Evolutionary conservation across 345 rosid species (phyloP), one percentile per base, ranked within the genome.

Genomic region (Acer yangbiense): DNA sequence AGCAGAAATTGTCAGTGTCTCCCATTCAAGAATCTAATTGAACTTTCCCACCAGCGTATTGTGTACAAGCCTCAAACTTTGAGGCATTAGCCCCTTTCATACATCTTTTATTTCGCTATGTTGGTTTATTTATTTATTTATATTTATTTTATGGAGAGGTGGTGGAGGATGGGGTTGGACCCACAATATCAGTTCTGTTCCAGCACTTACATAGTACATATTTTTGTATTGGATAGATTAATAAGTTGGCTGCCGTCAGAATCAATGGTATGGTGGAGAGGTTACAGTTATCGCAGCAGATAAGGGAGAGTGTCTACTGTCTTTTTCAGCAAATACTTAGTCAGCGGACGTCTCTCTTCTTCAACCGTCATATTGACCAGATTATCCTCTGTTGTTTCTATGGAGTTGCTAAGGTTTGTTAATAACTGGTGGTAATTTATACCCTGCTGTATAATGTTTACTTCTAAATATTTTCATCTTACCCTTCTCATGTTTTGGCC

Each of bases 361-460:
- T 92, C 75, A 92, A 87, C 77, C 91, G 92, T 35, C 98, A 94
- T 70, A 90, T 92, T 64, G 97, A 94, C 81, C 98, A 92, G 85
- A 90, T 94, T 80, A 88, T 94, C 77, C 91, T 92, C 48, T 90
- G 98, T 76, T 94, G 97, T 87, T 90, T 94, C 84, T 94, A 94
- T 73, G 93, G 91, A 73, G 77, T 94, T 65, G 94, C 98, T 18
- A 92, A 92, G 97, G 97, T 92, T 73, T 79, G 88, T 58, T 70
- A 14, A 54, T 70, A 43, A 48, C 17, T 50, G 7, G 43, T 21
- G 6, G 61, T 11, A 65, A 39, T 32, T 61, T 73, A 12, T 72
- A 58, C 58, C 39, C 60, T 55, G 46, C 60, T 71, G 9, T 68
- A 9, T 17, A 48, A 71, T 68, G 78, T 66, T 57, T 57, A 76